These are phyloP conservation scores for Sordariomycetes sp. DNA, from an alignment of 2,329 filamentous ascomycete genomes.

Conservation along the genomic window DNA sequence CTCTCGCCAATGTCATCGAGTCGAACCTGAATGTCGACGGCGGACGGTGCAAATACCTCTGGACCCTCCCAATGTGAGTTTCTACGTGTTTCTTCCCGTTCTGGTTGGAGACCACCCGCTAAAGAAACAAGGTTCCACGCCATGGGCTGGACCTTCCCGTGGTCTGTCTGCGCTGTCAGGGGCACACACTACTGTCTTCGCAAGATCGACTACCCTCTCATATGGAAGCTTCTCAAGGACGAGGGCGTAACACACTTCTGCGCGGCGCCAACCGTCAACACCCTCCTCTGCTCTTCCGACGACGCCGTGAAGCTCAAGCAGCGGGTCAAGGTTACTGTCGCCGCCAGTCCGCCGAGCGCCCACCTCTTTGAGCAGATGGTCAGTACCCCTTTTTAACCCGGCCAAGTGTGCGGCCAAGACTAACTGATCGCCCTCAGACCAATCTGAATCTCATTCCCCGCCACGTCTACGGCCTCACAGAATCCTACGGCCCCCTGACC, in stretches of 20 bases:
- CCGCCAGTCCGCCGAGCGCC: conserved; percentile 79
- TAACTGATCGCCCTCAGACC: conserved; percentile 13
- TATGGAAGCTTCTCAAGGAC: conserved; percentile 80
- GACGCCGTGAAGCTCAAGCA: conserved; percentile 61
- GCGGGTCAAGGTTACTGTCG: conserved; percentile 79
- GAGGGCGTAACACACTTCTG: conserved; percentile 92
- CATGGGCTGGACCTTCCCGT: conserved; percentile 78
- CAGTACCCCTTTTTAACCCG: conserved; percentile 6
- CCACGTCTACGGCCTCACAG: conserved; percentile 80
- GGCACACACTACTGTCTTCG: conserved; percentile 93
- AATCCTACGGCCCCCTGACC: conserved; percentile 93
- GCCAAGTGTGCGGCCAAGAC: neutral
- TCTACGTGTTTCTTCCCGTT: neutral
- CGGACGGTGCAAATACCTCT: conserved; percentile 71
- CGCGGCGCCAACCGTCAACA: conserved; percentile 93
- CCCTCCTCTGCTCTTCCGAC: conserved; percentile 70
- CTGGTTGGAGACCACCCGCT: neutral
- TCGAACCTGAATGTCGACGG: conserved; percentile 65
- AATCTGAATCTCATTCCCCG: conserved; percentile 77
- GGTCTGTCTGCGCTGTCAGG: conserved; percentile 84
- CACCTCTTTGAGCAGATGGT: conserved; percentile 94
- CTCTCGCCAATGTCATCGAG: conserved; percentile 79
- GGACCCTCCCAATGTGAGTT: conserved; percentile 82
- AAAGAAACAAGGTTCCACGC: conserved; percentile 46
- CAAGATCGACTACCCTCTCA: conserved; percentile 89